Evolutionary conservation across 1,284 basidiomycete genomes (phyloP).

Genomic region (Ceratobasidium theobromae): DNA sequence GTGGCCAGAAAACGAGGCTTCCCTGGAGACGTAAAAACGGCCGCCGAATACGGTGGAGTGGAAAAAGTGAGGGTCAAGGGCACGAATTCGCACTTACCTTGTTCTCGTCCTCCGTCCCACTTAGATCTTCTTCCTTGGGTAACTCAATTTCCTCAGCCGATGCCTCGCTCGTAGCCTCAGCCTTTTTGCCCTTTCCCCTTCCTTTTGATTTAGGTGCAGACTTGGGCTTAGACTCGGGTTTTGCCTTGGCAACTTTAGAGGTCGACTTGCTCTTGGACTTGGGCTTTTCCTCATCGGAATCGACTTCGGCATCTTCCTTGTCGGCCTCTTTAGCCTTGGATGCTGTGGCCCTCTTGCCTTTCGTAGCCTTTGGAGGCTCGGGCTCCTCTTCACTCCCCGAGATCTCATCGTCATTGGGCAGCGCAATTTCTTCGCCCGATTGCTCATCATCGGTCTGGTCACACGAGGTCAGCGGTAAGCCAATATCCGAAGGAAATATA

Average conservation of each 20-base stretch:
- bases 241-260: conserved; percentile 6
- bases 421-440: conserved; percentile 24
- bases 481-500: neutral
- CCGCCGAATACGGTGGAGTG: no score
- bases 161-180: neutral
- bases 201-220: neutral
- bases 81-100: conserved; percentile 4
- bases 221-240: neutral
- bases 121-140: conserved; percentile 26
- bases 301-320: conserved; percentile 1
- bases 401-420: conserved; percentile 23
- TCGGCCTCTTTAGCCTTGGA: conserved; percentile 12
- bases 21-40: no score
- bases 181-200: conserved; percentile 19
- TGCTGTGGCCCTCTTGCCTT: conserved; percentile 17
- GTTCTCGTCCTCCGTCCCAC: conserved; percentile 25
- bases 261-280: conserved; percentile 6
- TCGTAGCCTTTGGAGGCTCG: conserved; percentile 2
- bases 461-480: neutral
- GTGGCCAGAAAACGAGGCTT: no score
- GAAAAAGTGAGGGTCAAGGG: neutral
- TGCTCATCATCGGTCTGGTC: conserved; percentile 4
- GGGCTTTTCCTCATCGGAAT: conserved; percentile 8
- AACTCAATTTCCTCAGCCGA: conserved; percentile 22
- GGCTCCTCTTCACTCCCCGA: conserved; percentile 18